These are phyloP conservation scores for Limnanthes douglasii DNA, from an alignment of 345 rosid genomes.

Conservation along the genomic window DNA sequence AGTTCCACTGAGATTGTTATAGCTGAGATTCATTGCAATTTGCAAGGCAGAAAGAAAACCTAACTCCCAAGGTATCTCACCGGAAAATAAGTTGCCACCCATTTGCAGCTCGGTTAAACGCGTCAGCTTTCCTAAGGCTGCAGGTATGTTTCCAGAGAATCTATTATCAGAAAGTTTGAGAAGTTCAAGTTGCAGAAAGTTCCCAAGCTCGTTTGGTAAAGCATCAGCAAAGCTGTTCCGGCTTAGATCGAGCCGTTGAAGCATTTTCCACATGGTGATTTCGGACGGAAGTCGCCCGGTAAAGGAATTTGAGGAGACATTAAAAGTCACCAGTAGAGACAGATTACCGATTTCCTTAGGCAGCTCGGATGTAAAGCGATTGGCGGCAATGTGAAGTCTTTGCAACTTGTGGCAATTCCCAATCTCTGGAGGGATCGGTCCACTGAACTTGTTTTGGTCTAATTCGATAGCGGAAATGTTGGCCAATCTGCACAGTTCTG, in stretches of 20 bases:
- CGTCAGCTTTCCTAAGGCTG: constrained; percentile 47
- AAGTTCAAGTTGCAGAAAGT: constrained; percentile 67
- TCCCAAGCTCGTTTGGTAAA: constrained; percentile 66
- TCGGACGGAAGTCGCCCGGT: constrained; percentile 51
- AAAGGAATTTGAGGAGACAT: constrained; percentile 63
- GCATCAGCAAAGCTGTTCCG: constrained; percentile 41
- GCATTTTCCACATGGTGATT: constrained; percentile 60
- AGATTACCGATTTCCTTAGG: constrained; percentile 69
- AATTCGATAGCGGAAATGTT: constrained; percentile 68
- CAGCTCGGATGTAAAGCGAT: constrained; percentile 41
- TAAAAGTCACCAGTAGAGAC: constrained; percentile 63
- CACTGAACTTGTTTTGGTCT: constrained; percentile 62
- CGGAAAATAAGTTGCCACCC: constrained; percentile 84
- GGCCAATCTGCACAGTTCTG: constrained; percentile 54
- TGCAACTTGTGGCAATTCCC: constrained; percentile 55
- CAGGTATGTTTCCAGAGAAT: constrained; percentile 63
- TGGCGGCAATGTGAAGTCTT: constrained; percentile 64
- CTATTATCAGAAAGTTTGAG: constrained; percentile 71
- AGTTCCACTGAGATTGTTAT: constrained; percentile 49
- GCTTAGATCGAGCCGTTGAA: constrained; percentile 87
- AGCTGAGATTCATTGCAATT: constrained; percentile 85
- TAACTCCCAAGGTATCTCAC: constrained; percentile 55
- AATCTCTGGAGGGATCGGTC: constrained; percentile 57
- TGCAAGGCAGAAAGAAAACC: constrained; percentile 79
- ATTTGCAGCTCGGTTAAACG: constrained; percentile 79